Evolutionary conservation across 2,329 filamentous ascomycete species (phyloP).

Genomic region (Cladosporium sp.): DNA sequence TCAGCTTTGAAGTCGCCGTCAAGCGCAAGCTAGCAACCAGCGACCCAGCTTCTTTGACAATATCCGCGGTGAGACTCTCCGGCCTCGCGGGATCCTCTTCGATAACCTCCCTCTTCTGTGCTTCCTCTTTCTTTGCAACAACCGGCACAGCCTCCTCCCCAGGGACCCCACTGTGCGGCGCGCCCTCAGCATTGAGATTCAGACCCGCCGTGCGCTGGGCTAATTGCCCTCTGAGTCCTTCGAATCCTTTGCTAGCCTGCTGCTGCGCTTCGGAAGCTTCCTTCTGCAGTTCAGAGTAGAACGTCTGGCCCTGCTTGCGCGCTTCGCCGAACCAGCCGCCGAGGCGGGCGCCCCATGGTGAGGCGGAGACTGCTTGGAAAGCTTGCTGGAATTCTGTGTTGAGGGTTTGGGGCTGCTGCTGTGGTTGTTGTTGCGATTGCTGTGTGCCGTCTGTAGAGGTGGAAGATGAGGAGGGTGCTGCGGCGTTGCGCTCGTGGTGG

Average conservation of each 20-base stretch:
- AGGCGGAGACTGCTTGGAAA: slow-evolving; percentile 88
- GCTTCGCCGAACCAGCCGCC: slow-evolving; percentile 88
- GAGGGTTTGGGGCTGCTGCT: slow-evolving; percentile 52
- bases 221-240: slow-evolving; percentile 58
- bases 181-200: slow-evolving; percentile 28
- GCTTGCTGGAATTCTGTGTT: slow-evolving; percentile 92
- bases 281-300: slow-evolving; percentile 79
- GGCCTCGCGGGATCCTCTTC: slow-evolving; percentile 35
- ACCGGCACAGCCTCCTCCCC: slow-evolving; percentile 34
- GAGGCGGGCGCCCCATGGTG: slow-evolving; percentile 85
- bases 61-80: slow-evolving; percentile 52
- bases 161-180: slow-evolving; percentile 5
- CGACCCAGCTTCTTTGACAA: slow-evolving; percentile 59
- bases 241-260: slow-evolving; percentile 80
- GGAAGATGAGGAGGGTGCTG: slow-evolving; percentile 30
- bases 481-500: slow-evolving; percentile 52
- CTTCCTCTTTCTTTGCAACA: slow-evolving; percentile 18
- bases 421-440: slow-evolving; percentile 32
- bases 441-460: slow-evolving; percentile 21
- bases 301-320: slow-evolving; percentile 87
- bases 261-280: slow-evolving; percentile 70
- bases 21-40: slow-evolving; percentile 70
- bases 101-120: slow-evolving; percentile 24
- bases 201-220: slow-evolving; percentile 34
- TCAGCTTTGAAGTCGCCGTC: slow-evolving; percentile 59